Evolutionary conservation across 371 early-diverging fungal genomes (phyloP).

Genomic region (Thermomucor indicae-seudaticae): DNA sequence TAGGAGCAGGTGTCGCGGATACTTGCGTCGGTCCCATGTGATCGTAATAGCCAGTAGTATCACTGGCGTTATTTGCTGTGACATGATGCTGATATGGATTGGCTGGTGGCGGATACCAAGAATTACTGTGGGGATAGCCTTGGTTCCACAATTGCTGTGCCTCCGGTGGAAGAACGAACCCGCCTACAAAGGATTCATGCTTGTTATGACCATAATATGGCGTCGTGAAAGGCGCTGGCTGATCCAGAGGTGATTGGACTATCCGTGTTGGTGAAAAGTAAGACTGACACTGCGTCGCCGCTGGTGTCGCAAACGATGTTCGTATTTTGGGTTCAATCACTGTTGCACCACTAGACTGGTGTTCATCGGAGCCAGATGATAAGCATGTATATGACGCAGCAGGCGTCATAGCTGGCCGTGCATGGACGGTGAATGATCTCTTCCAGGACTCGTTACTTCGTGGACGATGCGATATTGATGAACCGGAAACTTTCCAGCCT

Average conservation of each 20-base stretch:
- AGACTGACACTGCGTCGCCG: background rate
- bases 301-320: background rate
- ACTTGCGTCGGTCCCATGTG: background rate
- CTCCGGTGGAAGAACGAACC: constrained; percentile 11
- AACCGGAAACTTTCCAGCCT: too few relatives aligned
- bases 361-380: too few relatives aligned
- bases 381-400: too few relatives aligned
- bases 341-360: background rate
- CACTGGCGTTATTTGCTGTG: background rate
- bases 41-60: background rate
- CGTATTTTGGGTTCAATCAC: background rate
- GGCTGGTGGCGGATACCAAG: background rate
- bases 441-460: too few relatives aligned
- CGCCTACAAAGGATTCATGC: constrained; percentile 10
- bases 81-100: background rate
- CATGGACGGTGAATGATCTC: too few relatives aligned
- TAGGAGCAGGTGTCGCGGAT: background rate
- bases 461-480: too few relatives aligned
- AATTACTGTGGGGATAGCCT: background rate
- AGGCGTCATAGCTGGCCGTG: too few relatives aligned
- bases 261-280: constrained; percentile 7
- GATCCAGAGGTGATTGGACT: constrained; percentile 4
- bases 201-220: background rate
- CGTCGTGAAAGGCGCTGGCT: background rate
- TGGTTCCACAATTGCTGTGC: background rate